Evolutionary conservation across 192 early-diverging fungal genomes (phyloP).

Genomic region (Funneliformis geosporum): DNA sequence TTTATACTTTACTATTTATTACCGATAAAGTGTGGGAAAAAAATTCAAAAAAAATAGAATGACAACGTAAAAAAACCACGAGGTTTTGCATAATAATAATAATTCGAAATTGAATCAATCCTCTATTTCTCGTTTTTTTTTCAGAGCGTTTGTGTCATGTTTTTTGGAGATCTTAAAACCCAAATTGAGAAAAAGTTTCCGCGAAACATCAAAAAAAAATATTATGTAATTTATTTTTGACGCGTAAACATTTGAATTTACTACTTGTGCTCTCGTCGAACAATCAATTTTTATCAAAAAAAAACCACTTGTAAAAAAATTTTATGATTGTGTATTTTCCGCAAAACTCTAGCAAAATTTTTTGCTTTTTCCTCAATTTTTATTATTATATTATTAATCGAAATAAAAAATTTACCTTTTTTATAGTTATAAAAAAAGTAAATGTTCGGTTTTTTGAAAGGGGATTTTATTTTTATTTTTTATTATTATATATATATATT

Average conservation of each 20-base stretch:
- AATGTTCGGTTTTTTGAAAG: not conserved
- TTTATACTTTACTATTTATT: too few species aligned
- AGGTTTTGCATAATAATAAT: not conserved
- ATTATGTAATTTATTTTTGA: too few species aligned
- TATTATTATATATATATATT: not conserved
- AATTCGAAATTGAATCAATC: not conserved
- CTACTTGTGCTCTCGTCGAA: too few species aligned
- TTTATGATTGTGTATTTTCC: not conserved
- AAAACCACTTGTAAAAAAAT: not conserved
- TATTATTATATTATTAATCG: not conserved
- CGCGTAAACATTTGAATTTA: too few species aligned
- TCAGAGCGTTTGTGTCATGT: not conserved
- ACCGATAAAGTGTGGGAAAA: too few species aligned
- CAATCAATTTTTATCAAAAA: too few species aligned
- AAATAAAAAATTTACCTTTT: not conserved
- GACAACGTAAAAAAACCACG: too few species aligned
- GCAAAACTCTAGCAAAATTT: not conserved
- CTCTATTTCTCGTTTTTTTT: not conserved
- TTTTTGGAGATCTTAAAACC: not conserved
- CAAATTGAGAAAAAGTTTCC: not conserved
- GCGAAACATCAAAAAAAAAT: too few species aligned
- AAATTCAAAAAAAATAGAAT: too few species aligned
- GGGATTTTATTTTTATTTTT: not conserved
- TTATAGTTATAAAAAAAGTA: not conserved
- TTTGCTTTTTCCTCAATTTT: not conserved